Base-by-base conservation (phyloP, 2,329 filamentous ascomycete species). In the Pyrenophora seminiperda region DNA sequence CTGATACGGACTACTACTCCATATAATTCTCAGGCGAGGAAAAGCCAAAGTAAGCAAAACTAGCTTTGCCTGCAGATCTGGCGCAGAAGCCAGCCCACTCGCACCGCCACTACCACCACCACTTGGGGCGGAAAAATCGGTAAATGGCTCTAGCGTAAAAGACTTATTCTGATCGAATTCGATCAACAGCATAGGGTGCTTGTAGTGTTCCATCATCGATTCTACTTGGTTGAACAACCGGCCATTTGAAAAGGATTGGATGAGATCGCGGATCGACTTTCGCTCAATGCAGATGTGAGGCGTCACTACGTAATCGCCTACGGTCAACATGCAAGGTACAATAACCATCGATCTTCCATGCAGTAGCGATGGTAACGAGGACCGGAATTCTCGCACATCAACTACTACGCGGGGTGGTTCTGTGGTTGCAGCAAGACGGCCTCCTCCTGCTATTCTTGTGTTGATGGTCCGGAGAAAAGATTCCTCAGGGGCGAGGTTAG, bases 81-180 rank as follows among this genome's bases (percentile, higher is more conserved):
- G 87, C 0, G 84, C 81, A 0, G 54, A 52, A 2, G 67, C 50
- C 76, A 80, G 74, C 39, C 79, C 78, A 0, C 87, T 81, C 7
- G 86, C 72, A 46, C 81, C 84, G n/a, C 83, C 67, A 4, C 62
- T 48, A 11, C 39, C 22, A 17, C 19, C 31, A 5, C 30, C 20
- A n/a, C 41, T 36, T 10, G 33, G 58, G 10, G 51, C 39, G 1
- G 56, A 61, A 36, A 79, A 70, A 53, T 81, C 79, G 1, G 77
- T 74, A 52, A 81, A 81, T 0, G 78, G 78, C 44, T 81, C 94
- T 13, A 99, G 85, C 0, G 92, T 97, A 73, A 99, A 99, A 3
- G 90, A 93, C 73, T 96, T 97, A 77, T 96, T 93, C 70, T 96
- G 89, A 71, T 97, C 92, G 72, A 99, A 99, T 73, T 99, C 94